Base-by-base conservation (phyloP, 1,284 basidiomycete species). In the Malassezia arunalokei region DNA sequence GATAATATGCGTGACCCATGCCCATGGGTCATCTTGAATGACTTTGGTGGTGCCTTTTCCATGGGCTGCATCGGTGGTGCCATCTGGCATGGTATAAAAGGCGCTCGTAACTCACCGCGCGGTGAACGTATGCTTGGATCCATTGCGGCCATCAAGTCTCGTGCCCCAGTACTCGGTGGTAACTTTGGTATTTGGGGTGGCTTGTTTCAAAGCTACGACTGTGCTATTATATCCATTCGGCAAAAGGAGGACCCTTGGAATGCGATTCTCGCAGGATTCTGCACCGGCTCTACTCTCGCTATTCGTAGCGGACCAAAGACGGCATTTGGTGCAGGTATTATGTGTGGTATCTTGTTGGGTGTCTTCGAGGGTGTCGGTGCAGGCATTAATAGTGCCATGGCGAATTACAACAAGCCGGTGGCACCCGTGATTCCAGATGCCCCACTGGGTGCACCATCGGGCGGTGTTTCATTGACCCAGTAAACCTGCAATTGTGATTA, bases 211-310 rank as follows among this genome's bases (percentile, higher is more conserved):
- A 86, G 88, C 24, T 99, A 91, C 66, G 94, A 98, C 76, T 99
- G 94, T 75, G 88, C 89, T 1, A 86, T 98, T 60, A 96, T 98
- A 76, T 90, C 90, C 8, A 87, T 69, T 15, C 56, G 94, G 71
- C 92, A 98, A 78, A 98, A 98, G 75, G 94, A 99, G 76, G 94
- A 99, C 75, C 87, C 91, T 47, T 98, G 91, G 90, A 99, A 99
- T 74, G 90, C 90, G 39, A 96, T 99, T 71, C 86, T 94, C 51
- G 89, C 92, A 42, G 92, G 94, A 40, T 98, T 98, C 78, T 81
- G 94, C 81, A 96, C 92, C 28, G 94, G 94, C 76, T 92, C 92
- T 52, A 92, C 87, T 73, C 76, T 99, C 47, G 94, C 94, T 48
- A 82, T 87, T 58, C 82, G 92, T 76, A 86, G 91, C 94, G 92